Base-by-base conservation (phyloP, 2,329 filamentous ascomycete species). In the Neofusicoccum sp. region DNA sequence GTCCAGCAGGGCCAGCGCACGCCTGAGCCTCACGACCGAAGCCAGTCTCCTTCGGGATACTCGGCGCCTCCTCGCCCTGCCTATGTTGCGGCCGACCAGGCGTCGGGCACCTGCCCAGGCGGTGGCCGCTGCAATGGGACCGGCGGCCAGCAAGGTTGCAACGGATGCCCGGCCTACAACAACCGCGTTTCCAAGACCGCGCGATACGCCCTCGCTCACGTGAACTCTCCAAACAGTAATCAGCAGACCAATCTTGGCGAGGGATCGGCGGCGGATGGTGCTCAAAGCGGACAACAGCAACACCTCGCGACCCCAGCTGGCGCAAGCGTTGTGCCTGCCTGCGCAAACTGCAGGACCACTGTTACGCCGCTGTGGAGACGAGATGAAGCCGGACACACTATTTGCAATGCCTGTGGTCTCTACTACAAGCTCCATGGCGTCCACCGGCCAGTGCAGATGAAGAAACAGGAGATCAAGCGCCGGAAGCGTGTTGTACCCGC, bases 381-480 rank as follows among this genome's bases (percentile, higher is more conserved):
- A 69, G 95, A 98, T 71, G 93, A 96, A 75, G 88, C 88, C 67
- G 95, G 95, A 1, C 93, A 97, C 76, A 96, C 93, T 4, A 99
- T 99, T 65, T 99, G 95, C 79, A 99, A 99, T 76, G 95, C 95
- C 56, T 99, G 95, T 41, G 59, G 59, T 24, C 80, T 99, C 3
- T 99, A 99, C 75, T 92, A 96, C 79, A 98, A 98, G 75, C 86
- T 99, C 2, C 95, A 99, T 72, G 93, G 93, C 59, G 87, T 92
- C 31, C 93, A 97, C 75, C 85, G 95, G 43, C 95, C 95, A 0
- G 91, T 95, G 4, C 91, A 91, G n/a, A 98, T 99, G 95, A 99
- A 98, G 76, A 98, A 97, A 75, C 89, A 91, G 3, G 90, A 96
- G 28, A 99, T 99, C 74, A 98, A 99, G 76, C 86, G 95, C 64